These are phyloP conservation scores for Volvariella surrecta DNA, from an alignment of 1,284 basidiomycete genomes.

Conservation along the genomic window DNA sequence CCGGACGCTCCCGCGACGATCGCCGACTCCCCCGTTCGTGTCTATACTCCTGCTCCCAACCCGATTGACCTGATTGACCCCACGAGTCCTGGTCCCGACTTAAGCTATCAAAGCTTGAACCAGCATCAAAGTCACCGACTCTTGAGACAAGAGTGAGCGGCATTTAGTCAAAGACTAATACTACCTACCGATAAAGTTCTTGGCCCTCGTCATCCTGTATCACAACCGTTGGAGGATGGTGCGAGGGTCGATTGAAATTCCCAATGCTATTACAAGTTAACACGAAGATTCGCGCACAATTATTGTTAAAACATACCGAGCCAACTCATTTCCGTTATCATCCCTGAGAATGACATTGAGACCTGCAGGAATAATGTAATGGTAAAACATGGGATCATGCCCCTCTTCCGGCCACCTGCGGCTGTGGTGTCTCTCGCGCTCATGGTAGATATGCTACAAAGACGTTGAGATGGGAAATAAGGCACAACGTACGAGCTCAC, in stretches of 20 bases:
- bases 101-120: neutral
- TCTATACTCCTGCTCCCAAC: neutral
- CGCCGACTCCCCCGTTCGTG: neutral
- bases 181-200: conserved; percentile 35
- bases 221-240: conserved; percentile 22
- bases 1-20: neutral
- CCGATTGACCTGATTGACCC: too few relatives aligned
- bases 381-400: conserved; percentile 30
- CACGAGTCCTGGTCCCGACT: neutral
- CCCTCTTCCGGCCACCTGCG: neutral
- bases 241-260: conserved; percentile 14
- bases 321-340: conserved; percentile 55
- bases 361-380: conserved; percentile 59
- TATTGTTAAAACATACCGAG: conserved; percentile 33
- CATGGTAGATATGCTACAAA: conserved; percentile 16
- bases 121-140: conserved; percentile 8
- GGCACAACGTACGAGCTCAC: neutral
- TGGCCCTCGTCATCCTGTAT: conserved; percentile 42
- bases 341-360: conserved; percentile 64
- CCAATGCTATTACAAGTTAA: conserved; percentile 8
- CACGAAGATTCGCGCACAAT: neutral
- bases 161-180: neutral
- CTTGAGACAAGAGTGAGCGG: neutral
- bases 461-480: neutral
- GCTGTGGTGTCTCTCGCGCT: conserved; percentile 11